Evolutionary conservation across 805 yeast species (phyloP).

Genomic region (Maudiozyma bulderi): DNA sequence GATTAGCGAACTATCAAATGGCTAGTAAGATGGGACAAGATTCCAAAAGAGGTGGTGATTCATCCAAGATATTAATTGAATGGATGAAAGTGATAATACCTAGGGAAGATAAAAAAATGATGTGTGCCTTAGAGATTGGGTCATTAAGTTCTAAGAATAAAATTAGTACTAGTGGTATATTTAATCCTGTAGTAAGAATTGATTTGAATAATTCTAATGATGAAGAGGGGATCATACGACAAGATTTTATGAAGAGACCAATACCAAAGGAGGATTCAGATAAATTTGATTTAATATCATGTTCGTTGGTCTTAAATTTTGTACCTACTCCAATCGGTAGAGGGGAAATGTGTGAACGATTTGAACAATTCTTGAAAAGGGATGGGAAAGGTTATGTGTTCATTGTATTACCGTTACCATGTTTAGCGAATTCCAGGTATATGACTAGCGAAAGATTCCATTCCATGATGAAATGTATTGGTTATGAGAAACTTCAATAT

Average conservation of each 20-base stretch:
- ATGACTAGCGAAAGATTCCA: conserved; percentile 38
- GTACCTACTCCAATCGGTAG: conserved; percentile 64
- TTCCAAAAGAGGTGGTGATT: conserved; percentile 76
- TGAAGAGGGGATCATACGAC: conserved; percentile 58
- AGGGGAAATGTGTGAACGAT: conserved; percentile 66
- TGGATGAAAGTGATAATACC: conserved; percentile 44
- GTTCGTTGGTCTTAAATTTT: conserved; percentile 81
- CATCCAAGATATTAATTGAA: conserved; percentile 68
- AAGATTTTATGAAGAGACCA: conserved; percentile 77
- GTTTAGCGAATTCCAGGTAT: conserved; percentile 75
- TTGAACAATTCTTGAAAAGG: conserved; percentile 43
- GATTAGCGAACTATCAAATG: conserved; percentile 65
- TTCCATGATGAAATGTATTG: conserved; percentile 47
- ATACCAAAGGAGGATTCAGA: conserved; percentile 39
- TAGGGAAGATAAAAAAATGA: conserved; percentile 3
- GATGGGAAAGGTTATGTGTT: conserved; percentile 38
- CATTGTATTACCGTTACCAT: conserved; percentile 81
- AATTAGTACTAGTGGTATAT: conserved; percentile 51
- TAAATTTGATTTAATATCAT: conserved; percentile 58
- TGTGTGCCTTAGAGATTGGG: conserved; percentile 71
- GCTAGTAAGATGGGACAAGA: conserved; percentile 86
- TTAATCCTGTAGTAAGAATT: conserved; percentile 47
- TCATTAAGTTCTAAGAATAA: conserved; percentile 59
- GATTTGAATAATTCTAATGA: conserved; percentile 66
- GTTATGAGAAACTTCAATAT: conserved; percentile 39